phyloP scores from a whole-genome alignment of 192 early-diverging fungal species.

The Anaeromyces robustus region DNA sequence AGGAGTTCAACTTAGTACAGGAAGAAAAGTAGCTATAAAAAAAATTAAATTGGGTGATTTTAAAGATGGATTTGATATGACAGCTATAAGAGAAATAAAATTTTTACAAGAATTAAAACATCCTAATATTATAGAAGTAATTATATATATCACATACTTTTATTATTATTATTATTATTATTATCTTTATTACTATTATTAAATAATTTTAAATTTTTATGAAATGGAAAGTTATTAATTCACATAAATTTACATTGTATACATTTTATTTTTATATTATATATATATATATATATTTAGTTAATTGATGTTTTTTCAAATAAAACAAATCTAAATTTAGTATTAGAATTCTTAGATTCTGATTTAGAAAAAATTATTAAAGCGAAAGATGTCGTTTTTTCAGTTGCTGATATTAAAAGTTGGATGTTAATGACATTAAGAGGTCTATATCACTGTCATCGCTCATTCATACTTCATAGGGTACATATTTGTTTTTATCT shows the following conservation, averaged over 20 bases:
- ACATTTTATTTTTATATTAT: not conserved
- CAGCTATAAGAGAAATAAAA: slow-evolving; percentile 89
- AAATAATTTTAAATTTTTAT: too few relatives aligned
- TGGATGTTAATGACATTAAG: slow-evolving; percentile 96
- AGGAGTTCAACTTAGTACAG: slow-evolving; percentile 40
- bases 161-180: not conserved
- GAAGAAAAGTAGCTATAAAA: slow-evolving; percentile 80
- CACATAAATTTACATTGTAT: too few relatives aligned
- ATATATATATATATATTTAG: slow-evolving; percentile 11
- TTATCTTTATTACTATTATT: not conserved
- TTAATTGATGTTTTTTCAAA: slow-evolving; percentile 86
- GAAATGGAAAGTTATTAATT: too few relatives aligned
- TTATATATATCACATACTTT: too few relatives aligned
- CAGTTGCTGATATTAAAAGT: slow-evolving; percentile 81
- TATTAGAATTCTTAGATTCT: slow-evolving; percentile 85
- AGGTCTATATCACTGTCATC: slow-evolving; percentile 82
- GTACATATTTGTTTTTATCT: slow-evolving; percentile 25
- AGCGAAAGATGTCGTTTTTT: slow-evolving; percentile 75
- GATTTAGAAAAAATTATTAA: slow-evolving; percentile 96
- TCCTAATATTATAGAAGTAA: slow-evolving; percentile 76
- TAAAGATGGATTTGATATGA: slow-evolving; percentile 88
- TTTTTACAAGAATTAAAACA: slow-evolving; percentile 81
- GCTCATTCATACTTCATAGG: slow-evolving; percentile 77
- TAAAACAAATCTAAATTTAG: slow-evolving; percentile 79
- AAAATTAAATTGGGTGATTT: slow-evolving; percentile 89